These are phyloP conservation scores for Diaporthe batatas DNA, from an alignment of 2,329 filamentous ascomycete species.

Conservation along the genomic window DNA sequence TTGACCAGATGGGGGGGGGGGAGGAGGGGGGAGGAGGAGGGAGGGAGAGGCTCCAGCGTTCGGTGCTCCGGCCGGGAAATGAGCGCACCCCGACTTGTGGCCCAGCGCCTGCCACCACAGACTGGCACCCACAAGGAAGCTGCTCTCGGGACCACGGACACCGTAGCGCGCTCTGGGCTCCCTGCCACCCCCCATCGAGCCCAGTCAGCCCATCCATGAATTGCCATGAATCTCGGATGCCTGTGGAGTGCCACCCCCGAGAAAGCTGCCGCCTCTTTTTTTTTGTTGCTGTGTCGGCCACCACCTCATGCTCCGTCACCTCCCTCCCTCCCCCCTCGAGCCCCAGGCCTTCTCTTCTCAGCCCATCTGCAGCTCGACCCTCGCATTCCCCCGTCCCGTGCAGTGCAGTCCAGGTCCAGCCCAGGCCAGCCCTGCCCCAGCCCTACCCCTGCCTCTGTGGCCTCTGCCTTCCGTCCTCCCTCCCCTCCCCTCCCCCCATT, in stretches of 20 bases:
- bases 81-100: conserved; percentile 14
- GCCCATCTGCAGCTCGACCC: conserved; percentile 35
- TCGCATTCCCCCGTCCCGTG: conserved; percentile 27
- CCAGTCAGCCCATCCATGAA: conserved; percentile 37
- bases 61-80: conserved; percentile 42
- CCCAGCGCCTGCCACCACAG: conserved; percentile 15
- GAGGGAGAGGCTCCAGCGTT: conserved; percentile 9
- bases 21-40: too few relatives aligned
- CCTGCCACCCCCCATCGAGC: conserved; percentile 23
- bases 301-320: conserved; percentile 35
- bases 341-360: conserved; percentile 33
- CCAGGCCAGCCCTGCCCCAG: conserved; percentile 42
- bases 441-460: conserved; percentile 41
- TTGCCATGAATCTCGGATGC: conserved; percentile 37
- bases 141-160: conserved; percentile 41
- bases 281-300: conserved; percentile 24
- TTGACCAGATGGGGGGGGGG: neutral
- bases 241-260: conserved; percentile 38
- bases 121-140: conserved; percentile 22
- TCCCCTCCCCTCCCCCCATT: conserved; percentile 42
- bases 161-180: conserved; percentile 34
- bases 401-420: conserved; percentile 12
- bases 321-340: conserved; percentile 21
- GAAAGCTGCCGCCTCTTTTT: conserved; percentile 34
- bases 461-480: conserved; percentile 42